phyloP scores from a whole-genome alignment of 2,329 filamentous ascomycete genomes.

The Coniochaeta hoffmannii region DNA sequence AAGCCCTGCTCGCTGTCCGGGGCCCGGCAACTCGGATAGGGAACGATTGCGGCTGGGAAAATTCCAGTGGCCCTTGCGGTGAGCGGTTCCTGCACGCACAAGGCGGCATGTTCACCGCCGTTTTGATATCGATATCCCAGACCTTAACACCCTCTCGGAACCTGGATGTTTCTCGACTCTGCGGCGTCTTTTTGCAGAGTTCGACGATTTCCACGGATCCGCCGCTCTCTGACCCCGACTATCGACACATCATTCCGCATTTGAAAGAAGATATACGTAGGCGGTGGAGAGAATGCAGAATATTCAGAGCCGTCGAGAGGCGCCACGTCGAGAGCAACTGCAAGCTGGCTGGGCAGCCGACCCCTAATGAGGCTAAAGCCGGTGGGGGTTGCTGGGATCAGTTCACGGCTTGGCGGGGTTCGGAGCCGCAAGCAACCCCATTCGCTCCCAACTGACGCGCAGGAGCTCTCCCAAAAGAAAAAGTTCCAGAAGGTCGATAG shows the following conservation, averaged over 20 bases:
- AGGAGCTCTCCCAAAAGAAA: not conserved
- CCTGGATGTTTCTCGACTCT: not conserved
- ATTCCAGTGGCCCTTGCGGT: not conserved
- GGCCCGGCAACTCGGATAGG: not conserved
- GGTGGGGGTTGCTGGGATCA: not conserved
- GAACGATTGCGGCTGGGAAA: not conserved
- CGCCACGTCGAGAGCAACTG: not conserved
- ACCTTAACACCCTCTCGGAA: not conserved
- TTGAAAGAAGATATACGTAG: not conserved
- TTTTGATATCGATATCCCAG: not conserved
- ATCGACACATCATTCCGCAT: not conserved
- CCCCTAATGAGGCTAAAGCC: not conserved
- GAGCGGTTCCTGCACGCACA: not conserved
- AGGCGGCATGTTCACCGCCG: not conserved
- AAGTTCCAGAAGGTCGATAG: not conserved
- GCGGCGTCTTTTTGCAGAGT: not conserved
- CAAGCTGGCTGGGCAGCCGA: not conserved
- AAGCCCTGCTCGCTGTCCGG: not conserved
- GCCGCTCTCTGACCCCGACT: not conserved
- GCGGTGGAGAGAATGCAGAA: slow-evolving; percentile 1
- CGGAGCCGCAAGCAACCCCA: not conserved
- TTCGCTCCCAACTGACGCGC: not conserved
- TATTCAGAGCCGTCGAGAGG: not conserved
- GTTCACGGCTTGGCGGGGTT: not conserved
- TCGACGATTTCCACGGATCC: not conserved